A percentile compares a stretch with the other conserved stretches of the same genome.
Evolutionary conservation across 441 rosid species (phyloP).

Genomic region (Arabidopsis hybrid): DNA sequence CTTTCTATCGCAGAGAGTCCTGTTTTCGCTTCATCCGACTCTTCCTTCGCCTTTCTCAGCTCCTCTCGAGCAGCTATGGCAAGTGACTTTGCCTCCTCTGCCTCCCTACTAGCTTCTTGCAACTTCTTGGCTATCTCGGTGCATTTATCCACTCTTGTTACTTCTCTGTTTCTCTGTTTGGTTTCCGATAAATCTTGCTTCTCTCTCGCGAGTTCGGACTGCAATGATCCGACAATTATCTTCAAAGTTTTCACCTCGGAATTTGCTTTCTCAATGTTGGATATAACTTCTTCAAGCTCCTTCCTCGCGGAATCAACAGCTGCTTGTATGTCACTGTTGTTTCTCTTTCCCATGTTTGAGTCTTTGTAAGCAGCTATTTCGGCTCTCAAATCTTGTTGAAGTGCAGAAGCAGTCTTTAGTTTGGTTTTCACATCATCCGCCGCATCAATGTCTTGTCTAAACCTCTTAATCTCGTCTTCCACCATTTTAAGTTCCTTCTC

Average conservation of each 20-base stretch:
- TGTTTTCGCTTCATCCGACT: slow-evolving; percentile 74
- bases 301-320: slow-evolving; percentile 79
- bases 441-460: slow-evolving; percentile 66
- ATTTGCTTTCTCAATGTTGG: slow-evolving; percentile 74
- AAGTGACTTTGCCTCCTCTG: slow-evolving; percentile 75
- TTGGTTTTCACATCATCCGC: slow-evolving; percentile 78
- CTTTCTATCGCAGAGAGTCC: slow-evolving; percentile 65
- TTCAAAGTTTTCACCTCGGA: slow-evolving; percentile 77
- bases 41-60: slow-evolving; percentile 77
- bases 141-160: slow-evolving; percentile 58
- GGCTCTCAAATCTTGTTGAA: slow-evolving; percentile 68
- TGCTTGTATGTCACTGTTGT: slow-evolving; percentile 59
- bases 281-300: slow-evolving; percentile 87
- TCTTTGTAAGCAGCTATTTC: slow-evolving; percentile 69
- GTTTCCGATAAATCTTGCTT: slow-evolving; percentile 56
- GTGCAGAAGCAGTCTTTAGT: slow-evolving; percentile 64
- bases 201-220: slow-evolving; percentile 72
- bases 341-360: slow-evolving; percentile 56
- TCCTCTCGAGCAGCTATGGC: slow-evolving; percentile 71
- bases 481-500: slow-evolving; percentile 87
- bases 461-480: slow-evolving; percentile 78
- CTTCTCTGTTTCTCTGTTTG: slow-evolving; percentile 70
- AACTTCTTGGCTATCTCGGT: slow-evolving; percentile 68
- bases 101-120: slow-evolving; percentile 67
- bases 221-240: slow-evolving; percentile 72